phyloP scores from a whole-genome alignment of 192 early-diverging fungal species.

The Geranomyces variabilis region DNA sequence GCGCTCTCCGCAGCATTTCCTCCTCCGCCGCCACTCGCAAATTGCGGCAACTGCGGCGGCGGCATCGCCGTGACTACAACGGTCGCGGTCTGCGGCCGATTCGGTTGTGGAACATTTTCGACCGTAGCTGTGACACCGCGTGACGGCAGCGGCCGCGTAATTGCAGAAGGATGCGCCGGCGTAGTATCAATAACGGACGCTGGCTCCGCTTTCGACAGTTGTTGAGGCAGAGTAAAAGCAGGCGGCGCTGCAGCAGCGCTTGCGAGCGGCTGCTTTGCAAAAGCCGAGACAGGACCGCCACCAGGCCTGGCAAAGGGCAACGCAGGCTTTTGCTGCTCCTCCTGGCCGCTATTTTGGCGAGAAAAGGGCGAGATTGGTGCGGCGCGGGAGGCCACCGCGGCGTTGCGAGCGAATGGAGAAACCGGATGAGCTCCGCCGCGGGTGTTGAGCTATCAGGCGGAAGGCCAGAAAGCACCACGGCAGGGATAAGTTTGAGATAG shows the following conservation, averaged over 20 bases:
- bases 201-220: not conserved
- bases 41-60: too few species aligned
- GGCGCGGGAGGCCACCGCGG: not conserved
- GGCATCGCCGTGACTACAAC: too few species aligned
- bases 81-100: not conserved
- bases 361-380: not conserved
- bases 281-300: not conserved
- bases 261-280: not conserved
- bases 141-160: not conserved
- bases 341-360: not conserved
- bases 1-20: too few species aligned
- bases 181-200: not conserved
- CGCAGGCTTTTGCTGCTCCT: not conserved
- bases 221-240: not conserved
- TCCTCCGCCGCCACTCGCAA: too few species aligned
- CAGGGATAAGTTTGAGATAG: too few species aligned
- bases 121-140: not conserved
- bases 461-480: too few species aligned
- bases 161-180: not conserved
- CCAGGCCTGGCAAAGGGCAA: not conserved
- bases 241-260: not conserved
- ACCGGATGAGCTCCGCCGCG: too few species aligned
- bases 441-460: too few species aligned
- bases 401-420: too few species aligned
- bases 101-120: not conserved